Percentiles rank a stretch among this genome's conserved stretches.
phyloP scores from a whole-genome alignment of 768 basidiomycete species.

The Austroboletus eburneus region DNA sequence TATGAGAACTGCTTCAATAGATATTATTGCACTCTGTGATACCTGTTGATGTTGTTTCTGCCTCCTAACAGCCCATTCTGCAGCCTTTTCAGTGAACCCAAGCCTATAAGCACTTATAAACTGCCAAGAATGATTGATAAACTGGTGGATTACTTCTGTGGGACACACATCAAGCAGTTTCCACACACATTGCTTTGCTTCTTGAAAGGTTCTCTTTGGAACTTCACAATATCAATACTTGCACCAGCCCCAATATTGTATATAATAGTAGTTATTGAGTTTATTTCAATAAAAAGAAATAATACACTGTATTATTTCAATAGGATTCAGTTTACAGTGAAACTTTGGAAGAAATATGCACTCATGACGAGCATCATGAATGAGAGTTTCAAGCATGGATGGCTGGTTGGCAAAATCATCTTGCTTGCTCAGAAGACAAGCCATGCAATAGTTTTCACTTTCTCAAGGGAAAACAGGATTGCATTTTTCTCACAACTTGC shows the following conservation, averaged over 20 bases:
- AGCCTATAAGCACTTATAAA: conserved; percentile 35
- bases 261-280: neutral
- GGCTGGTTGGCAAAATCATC: conserved; percentile 25
- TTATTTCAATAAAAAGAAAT: neutral
- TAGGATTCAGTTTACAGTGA: conserved; percentile 36
- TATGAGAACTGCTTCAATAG: too few species aligned
- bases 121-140: conserved; percentile 34
- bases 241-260: conserved; percentile 14
- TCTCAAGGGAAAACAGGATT: conserved; percentile 20
- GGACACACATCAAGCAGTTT: conserved; percentile 33
- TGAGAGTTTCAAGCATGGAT: conserved; percentile 21
- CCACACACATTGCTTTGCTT: conserved; percentile 27
- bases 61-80: conserved; percentile 37
- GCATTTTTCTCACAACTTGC: conserved; percentile 32
- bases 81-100: conserved; percentile 36
- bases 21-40: too few species aligned
- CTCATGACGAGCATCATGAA: conserved; percentile 22
- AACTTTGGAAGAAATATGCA: conserved; percentile 35
- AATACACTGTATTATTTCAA: conserved; percentile 11
- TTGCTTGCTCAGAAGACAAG: conserved; percentile 23
- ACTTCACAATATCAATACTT: conserved; percentile 18
- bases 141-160: conserved; percentile 33
- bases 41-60: conserved; percentile 33
- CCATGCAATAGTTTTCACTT: conserved; percentile 25
- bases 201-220: conserved; percentile 25